phyloP scores from a whole-genome alignment of 139 green algal species.

The Micractinium conductrix region DNA sequence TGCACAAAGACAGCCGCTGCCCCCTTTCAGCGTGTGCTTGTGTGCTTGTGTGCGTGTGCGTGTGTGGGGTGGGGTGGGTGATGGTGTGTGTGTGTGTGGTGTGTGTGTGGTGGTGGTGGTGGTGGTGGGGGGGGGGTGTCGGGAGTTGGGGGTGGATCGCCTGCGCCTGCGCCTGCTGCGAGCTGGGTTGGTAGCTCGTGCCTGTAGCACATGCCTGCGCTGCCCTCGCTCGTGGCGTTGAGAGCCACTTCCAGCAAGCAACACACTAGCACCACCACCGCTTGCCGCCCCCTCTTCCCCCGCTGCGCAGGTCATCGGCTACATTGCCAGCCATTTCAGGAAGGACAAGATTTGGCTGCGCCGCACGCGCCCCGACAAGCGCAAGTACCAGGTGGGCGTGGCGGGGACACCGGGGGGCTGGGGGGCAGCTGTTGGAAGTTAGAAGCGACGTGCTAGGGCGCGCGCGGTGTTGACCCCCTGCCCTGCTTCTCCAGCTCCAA shows the following conservation, averaged over 20 bases:
- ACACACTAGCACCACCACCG: too few species aligned
- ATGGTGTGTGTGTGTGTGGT: too few species aligned
- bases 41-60: too few species aligned
- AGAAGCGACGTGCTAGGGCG: neutral
- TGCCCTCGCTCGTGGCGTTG: too few species aligned
- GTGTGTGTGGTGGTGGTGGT: too few species aligned
- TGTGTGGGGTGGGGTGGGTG: too few species aligned
- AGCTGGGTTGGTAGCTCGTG: too few species aligned
- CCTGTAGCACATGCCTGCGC: too few species aligned
- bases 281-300: neutral
- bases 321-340: slow-evolving; percentile 96
- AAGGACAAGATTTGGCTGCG: slow-evolving; percentile 99
- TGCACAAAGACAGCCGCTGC: too few species aligned
- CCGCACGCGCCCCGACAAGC: slow-evolving; percentile 91
- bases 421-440: neutral
- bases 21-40: too few species aligned
- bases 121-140: too few species aligned
- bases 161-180: neutral
- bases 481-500: neutral
- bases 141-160: too few species aligned
- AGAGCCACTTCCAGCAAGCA: neutral
- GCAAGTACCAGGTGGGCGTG: slow-evolving; percentile 86
- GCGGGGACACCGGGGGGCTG: neutral
- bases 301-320: slow-evolving; percentile 83
- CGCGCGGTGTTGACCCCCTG: neutral